Evolutionary conservation across 2,329 filamentous ascomycete species (phyloP).

Genomic region (Madurella fahalii): DNA sequence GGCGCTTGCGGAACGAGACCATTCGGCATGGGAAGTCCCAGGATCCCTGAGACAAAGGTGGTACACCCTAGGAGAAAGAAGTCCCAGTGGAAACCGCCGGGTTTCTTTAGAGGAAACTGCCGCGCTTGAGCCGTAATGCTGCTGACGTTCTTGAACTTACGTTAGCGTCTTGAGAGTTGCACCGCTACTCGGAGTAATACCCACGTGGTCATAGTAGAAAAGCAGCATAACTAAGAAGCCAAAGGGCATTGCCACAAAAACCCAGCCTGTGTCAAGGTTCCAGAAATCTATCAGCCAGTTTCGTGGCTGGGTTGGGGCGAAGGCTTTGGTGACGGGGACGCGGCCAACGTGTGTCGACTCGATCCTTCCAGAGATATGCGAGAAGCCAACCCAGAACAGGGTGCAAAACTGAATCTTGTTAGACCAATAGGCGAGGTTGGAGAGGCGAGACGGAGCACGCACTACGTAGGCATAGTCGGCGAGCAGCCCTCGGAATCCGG

Average conservation of each 20-base stretch:
- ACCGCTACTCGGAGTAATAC: background rate
- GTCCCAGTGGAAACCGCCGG: background rate
- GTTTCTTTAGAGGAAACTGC: background rate
- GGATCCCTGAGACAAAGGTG: background rate
- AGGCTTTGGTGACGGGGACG: too few species aligned
- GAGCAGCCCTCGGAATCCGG: too few species aligned
- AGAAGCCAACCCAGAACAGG: too few species aligned
- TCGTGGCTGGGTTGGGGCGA: background rate
- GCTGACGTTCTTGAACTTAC: background rate
- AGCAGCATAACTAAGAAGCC: background rate
- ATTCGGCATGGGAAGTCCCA: background rate
- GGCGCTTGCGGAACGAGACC: constrained; percentile 41
- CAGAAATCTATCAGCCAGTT: background rate
- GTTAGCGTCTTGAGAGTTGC: background rate
- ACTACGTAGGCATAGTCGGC: too few species aligned
- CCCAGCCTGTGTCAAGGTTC: background rate
- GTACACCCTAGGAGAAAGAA: background rate
- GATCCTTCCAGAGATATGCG: too few species aligned
- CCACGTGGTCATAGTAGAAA: background rate
- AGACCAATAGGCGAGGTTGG: too few species aligned
- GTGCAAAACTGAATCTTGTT: too few species aligned
- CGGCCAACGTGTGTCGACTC: too few species aligned
- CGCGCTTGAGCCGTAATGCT: background rate
- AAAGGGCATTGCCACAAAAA: background rate
- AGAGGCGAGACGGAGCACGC: too few species aligned